Conservation (phyloP, 2,329 filamentous ascomycete genomes). For the Aureobasidium subglaciale region DNA sequence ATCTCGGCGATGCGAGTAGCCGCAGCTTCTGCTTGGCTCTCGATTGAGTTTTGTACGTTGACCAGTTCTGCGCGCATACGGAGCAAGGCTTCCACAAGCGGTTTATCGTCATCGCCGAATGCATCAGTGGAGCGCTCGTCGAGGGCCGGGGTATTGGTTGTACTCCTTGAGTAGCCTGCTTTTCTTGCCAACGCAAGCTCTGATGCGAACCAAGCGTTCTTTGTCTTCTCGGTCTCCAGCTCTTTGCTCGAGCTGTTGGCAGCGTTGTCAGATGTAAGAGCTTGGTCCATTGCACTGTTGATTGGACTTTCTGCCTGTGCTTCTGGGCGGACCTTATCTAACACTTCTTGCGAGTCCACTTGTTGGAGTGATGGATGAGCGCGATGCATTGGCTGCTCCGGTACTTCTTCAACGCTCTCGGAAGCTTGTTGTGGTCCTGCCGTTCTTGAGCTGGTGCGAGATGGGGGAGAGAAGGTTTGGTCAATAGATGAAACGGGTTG, state of each 20-base stretch:
- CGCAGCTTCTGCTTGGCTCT: conserved; percentile 77
- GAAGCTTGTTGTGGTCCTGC: background rate
- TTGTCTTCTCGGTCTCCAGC: conserved; percentile 72
- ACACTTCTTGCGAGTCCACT: background rate
- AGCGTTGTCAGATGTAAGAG: conserved; percentile 54
- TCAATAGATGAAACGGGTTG: conserved; percentile 1
- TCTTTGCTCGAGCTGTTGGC: conserved; percentile 77
- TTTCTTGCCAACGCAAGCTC: conserved; percentile 89
- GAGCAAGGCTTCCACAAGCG: conserved; percentile 83
- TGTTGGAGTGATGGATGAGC: background rate
- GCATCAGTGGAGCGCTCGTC: conserved; percentile 71
- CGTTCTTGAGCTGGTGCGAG: conserved; percentile 6
- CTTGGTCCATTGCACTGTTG: conserved; percentile 50
- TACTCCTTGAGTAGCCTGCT: conserved; percentile 69
- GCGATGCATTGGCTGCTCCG: background rate
- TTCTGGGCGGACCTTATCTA: background rate
- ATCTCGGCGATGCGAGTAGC: conserved; percentile 88
- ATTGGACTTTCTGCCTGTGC: conserved; percentile 2
- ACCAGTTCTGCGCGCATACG: conserved; percentile 84
- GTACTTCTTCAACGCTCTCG: background rate
- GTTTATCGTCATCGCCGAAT: conserved; percentile 86
- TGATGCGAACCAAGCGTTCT: conserved; percentile 95
- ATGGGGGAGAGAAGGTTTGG: background rate
- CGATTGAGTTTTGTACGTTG: conserved; percentile 83
- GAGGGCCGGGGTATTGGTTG: conserved; percentile 56